A percentile compares a stretch with the other conserved stretches of the same genome.
Conservation (phyloP, 345 rosid species). For the Raphanus raphanistrum region DNA sequence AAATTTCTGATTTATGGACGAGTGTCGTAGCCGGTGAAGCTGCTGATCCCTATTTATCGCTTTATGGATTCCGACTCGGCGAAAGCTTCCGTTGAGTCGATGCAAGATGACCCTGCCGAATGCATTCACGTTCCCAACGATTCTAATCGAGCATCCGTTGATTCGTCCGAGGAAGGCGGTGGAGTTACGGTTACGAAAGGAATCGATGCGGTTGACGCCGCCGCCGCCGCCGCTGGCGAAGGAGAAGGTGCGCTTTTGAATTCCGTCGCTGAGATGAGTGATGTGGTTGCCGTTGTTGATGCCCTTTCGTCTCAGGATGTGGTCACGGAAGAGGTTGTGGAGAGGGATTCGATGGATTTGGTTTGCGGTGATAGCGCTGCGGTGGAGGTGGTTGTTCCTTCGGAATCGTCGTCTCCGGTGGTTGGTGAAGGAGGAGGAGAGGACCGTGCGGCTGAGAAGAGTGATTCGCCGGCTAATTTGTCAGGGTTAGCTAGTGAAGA, state of each 20-base stretch:
- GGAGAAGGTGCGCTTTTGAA: conserved; percentile 8
- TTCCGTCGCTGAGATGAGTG: conserved; percentile 27
- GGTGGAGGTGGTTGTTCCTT: background rate
- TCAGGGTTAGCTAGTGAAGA: background rate
- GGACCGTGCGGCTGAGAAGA: conserved; percentile 18
- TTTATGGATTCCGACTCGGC: conserved; percentile 30
- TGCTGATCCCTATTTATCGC: conserved; percentile 17
- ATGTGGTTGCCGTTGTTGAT: background rate
- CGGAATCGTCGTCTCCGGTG: conserved; percentile 2
- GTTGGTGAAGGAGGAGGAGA: conserved; percentile 26
- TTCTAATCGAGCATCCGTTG: background rate
- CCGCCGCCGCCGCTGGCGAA: background rate
- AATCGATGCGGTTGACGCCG: background rate
- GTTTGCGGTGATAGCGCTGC: conserved; percentile 11
- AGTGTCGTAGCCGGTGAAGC: conserved; percentile 21
- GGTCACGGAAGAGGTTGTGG: too few species aligned
- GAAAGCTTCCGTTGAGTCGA: conserved; percentile 23
- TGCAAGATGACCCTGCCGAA: conserved; percentile 15
- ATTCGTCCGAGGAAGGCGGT: background rate
- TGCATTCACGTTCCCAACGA: conserved; percentile 11
- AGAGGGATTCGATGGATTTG: background rate
- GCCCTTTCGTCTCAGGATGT: too few species aligned
- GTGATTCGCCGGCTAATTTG: conserved; percentile 7
- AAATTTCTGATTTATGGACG: conserved; percentile 29
- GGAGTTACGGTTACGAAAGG: conserved; percentile 14